These are phyloP conservation scores for Przewalskia tangutica DNA, from an alignment of 257 asterid species.

Conservation along the genomic window DNA sequence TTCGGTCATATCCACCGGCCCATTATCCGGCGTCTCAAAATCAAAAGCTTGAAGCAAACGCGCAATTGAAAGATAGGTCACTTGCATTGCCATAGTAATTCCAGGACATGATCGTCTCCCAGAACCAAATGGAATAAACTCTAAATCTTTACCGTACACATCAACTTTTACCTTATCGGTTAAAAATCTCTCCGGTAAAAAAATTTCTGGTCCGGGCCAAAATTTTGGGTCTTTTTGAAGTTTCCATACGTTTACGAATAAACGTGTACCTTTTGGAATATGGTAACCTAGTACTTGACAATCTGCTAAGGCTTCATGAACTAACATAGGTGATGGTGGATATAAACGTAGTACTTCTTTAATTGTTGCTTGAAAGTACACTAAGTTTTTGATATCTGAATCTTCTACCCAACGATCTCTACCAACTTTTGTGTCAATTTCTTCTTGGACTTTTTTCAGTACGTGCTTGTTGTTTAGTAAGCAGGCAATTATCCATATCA, in stretches of 20 bases:
- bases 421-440: constrained; percentile 32
- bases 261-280: constrained; percentile 31
- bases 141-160: constrained; percentile 24
- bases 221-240: constrained; percentile 33
- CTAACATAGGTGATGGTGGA: constrained; percentile 24
- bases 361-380: constrained; percentile 36
- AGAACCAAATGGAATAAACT: constrained; percentile 42
- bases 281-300: constrained; percentile 34
- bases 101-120: constrained; percentile 48
- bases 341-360: constrained; percentile 44
- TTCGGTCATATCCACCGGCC: constrained; percentile 7
- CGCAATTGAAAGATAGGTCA: neutral
- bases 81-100: neutral
- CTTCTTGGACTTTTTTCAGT: constrained; percentile 25
- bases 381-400: constrained; percentile 27
- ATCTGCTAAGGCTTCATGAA: constrained; percentile 21
- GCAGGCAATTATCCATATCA: constrained; percentile 32
- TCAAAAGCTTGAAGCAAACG: constrained; percentile 2
- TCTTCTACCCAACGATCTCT: constrained; percentile 20
- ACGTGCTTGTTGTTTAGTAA: constrained; percentile 24
- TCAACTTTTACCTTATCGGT: constrained; percentile 21
- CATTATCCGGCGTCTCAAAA: neutral
- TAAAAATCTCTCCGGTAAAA: constrained; percentile 43
- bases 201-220: constrained; percentile 37
- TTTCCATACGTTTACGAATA: constrained; percentile 35